A percentile compares a stretch with the other conserved stretches of the same genome.
phyloP scores from a whole-genome alignment of 1,284 basidiomycete genomes.

The Cryptococcus jaspeensis region DNA sequence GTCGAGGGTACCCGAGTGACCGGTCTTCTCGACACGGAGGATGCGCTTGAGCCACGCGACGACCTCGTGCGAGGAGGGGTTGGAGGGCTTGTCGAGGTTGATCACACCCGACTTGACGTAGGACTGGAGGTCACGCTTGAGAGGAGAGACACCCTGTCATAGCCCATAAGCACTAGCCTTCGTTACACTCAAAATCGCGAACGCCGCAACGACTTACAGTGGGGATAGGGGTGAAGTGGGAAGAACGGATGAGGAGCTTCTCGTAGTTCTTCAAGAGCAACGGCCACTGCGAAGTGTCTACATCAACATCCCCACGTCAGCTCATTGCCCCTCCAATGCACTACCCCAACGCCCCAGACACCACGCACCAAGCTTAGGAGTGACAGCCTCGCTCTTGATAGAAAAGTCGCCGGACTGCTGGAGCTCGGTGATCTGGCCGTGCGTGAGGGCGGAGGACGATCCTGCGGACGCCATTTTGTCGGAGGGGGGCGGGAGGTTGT shows the following conservation, averaged over 20 bases:
- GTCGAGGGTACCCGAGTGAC: slow-evolving; percentile 73
- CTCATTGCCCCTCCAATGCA: not conserved
- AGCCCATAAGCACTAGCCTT: no score
- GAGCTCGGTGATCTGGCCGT: slow-evolving; percentile 38
- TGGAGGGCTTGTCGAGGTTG: slow-evolving; percentile 99
- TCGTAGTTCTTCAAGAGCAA: slow-evolving; percentile 98
- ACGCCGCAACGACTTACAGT: slow-evolving; percentile 42
- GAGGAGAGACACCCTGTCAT: slow-evolving; percentile 71
- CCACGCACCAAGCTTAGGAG: slow-evolving; percentile 64
- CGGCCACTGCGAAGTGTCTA: slow-evolving; percentile 95
- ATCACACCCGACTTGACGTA: slow-evolving; percentile 99
- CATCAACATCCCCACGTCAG: not conserved
- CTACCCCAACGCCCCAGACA: not conserved
- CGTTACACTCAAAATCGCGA: no score
- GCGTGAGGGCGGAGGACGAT: slow-evolving; percentile 18
- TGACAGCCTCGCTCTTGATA: slow-evolving; percentile 72
- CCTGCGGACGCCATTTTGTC: not conserved
- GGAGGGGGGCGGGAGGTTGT: no score
- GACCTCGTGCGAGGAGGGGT: slow-evolving; percentile 99
- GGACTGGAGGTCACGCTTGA: slow-evolving; percentile 85
- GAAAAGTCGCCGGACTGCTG: slow-evolving; percentile 65
- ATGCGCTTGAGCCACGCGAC: slow-evolving; percentile 98
- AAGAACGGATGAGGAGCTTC: slow-evolving; percentile 83
- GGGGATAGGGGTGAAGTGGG: slow-evolving; percentile 98
- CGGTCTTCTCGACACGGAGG: slow-evolving; percentile 94